Percentiles rank a stretch among this genome's conserved stretches.
Conservation (phyloP, 2,329 filamentous ascomycete genomes). For the Diaporthe longicolla region DNA sequence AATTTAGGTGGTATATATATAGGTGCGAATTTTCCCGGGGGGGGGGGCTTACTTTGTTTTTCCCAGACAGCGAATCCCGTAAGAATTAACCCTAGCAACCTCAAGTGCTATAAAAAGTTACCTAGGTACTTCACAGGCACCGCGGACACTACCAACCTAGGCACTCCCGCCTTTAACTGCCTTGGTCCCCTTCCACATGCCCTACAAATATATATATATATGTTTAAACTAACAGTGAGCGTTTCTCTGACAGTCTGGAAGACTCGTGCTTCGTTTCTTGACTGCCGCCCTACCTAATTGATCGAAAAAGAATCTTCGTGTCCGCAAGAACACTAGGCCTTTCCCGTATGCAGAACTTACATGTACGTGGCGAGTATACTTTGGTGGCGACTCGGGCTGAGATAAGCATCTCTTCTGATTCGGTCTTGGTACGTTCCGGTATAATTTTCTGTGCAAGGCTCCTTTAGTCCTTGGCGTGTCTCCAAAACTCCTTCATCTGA, state of each 20-base stretch:
- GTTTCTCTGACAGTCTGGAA: neutral
- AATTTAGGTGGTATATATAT: too few species aligned
- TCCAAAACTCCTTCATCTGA: too few species aligned
- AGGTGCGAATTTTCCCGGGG: too few species aligned
- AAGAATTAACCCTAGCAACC: neutral
- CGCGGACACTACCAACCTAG: neutral
- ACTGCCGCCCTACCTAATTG: neutral
- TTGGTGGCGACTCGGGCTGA: too few species aligned
- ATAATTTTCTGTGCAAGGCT: too few species aligned
- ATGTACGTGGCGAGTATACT: too few species aligned
- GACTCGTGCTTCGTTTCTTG: neutral
- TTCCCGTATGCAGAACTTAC: neutral
- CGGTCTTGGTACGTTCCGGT: too few species aligned
- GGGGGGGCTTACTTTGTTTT: too few species aligned
- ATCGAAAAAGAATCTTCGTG: neutral
- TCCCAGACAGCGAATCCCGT: too few species aligned
- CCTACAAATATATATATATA: neutral
- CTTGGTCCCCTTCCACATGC: neutral
- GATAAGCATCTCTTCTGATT: too few species aligned
- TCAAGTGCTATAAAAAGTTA: neutral
- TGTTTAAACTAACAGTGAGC: too few species aligned
- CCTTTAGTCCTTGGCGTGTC: too few species aligned
- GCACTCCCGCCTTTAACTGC: neutral
- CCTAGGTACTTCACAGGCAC: neutral
- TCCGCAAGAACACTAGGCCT: neutral